Conservation (phyloP, 2,329 filamentous ascomycete genomes). For the Exserohilum rostratum region DNA sequence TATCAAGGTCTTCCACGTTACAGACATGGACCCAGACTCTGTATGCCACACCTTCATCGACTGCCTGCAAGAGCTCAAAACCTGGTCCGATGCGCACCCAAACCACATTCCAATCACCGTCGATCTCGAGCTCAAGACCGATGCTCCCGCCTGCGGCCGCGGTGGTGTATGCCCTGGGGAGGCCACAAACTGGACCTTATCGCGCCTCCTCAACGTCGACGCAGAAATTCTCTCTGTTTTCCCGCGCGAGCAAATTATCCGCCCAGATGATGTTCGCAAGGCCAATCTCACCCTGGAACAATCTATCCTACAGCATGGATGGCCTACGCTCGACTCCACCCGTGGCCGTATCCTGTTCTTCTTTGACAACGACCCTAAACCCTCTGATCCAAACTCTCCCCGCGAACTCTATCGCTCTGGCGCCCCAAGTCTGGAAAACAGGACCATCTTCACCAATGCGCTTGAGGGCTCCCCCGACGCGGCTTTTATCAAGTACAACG, state of each 20-base stretch:
- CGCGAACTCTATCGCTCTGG: constrained; percentile 49
- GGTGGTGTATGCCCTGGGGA: constrained; percentile 49
- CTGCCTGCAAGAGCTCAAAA: constrained; percentile 53
- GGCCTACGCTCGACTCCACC: constrained; percentile 55
- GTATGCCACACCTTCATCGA: constrained; percentile 56
- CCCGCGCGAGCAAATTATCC: constrained; percentile 50
- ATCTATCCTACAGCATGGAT: constrained; percentile 55
- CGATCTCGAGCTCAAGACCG: constrained; percentile 58
- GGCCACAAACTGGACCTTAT: constrained; percentile 53
- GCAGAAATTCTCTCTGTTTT: constrained; percentile 56
- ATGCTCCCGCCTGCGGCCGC: constrained; percentile 40
- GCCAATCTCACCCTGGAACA: constrained; percentile 53
- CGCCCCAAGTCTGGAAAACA: constrained; percentile 50
- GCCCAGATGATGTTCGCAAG: constrained; percentile 55
- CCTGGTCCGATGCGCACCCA: constrained; percentile 54
- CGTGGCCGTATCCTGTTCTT: constrained; percentile 58
- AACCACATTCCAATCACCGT: constrained; percentile 56
- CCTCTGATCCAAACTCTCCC: constrained; percentile 30
- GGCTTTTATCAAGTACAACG: constrained; percentile 59
- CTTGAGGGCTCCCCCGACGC: constrained; percentile 54
- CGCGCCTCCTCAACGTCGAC: constrained; percentile 53
- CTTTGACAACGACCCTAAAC: constrained; percentile 57
- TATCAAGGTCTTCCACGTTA: constrained; percentile 59
- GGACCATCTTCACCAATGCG: constrained; percentile 58
- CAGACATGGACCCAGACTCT: constrained; percentile 55